Base-by-base conservation (phyloP, 164 flowering plant species). In the Nymphaea thermarum region DNA sequence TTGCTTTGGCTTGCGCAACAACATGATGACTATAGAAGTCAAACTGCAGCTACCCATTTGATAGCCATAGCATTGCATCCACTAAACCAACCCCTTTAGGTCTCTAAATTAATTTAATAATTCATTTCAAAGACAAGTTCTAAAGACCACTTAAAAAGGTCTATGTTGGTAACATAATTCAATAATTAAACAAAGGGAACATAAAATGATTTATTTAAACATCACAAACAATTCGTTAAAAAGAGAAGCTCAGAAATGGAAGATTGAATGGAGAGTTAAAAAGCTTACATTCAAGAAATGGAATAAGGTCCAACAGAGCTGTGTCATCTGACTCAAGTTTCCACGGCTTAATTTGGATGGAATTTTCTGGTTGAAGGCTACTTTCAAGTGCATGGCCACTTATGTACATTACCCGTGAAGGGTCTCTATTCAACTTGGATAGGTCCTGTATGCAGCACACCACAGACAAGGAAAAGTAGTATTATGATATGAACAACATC, bases 351-450 rank as follows among this genome's bases (percentile, higher is more conserved):
- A 91, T 82, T 57, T 77, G 77, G 14, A 89, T 81, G 72, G 82
- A 75, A 51, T 91, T 93, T 72, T 93, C 97, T 12, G 89, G 89
- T 80, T 93, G 97, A 74, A 93, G 93, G 76, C 84, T 72, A 64
- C 73, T 60, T 66, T 93, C 97, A 17, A 81, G 69, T 15, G 94
- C 94, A 81, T 87, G 88, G 16, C 83, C 97, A 71, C 98, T 86
- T 64, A 93, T 75, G 72, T 93, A 93, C n/a, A 93, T 55, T 66
- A 93, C 75, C 66, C 74, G 87, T 16, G 79, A 67, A 64, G 96
- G 98, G 77, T 93, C 91, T 72, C 98, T 83, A 73, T 93, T 93
- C 68, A 93, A 83, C 80, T 83, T 91, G 53, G 94, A 84, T 43
- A 93, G 80, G 77, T 91, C 97, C 97, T 93, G 86, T 11, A 53